A percentile compares a stretch with the other conserved stretches of the same genome.
Evolutionary conservation across 352 stramenopile genomes (phyloP).

Genomic region (Phytophthora melonis): DNA sequence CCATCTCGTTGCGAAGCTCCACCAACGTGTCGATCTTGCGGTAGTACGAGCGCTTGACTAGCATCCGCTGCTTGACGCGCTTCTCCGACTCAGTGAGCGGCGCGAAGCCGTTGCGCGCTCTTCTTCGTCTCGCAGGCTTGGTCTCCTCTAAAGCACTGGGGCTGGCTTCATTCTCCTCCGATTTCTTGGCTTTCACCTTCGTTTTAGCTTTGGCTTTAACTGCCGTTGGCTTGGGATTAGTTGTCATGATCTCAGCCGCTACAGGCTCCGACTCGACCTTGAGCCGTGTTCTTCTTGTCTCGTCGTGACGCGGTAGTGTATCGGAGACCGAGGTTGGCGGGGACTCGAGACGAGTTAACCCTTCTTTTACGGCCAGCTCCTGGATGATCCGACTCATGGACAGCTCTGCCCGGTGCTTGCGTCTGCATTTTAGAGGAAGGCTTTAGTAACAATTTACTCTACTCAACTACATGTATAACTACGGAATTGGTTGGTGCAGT

Average conservation of each 20-base stretch:
- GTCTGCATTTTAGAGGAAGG: slow-evolving; percentile 25
- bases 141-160: background rate
- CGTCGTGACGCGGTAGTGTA: slow-evolving; percentile 4
- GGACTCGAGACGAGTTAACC: background rate
- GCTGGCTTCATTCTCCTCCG: slow-evolving; percentile 1
- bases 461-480: background rate
- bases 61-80: slow-evolving; percentile 70
- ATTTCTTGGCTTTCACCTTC: slow-evolving; percentile 10
- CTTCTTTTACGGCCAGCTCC: slow-evolving; percentile 34
- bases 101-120: slow-evolving; percentile 39
- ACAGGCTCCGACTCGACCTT: background rate
- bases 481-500: background rate
- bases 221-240: background rate
- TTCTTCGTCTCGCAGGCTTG: slow-evolving; percentile 20
- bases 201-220: slow-evolving; percentile 2
- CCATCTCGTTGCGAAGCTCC: slow-evolving; percentile 57
- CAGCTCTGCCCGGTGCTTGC: slow-evolving; percentile 41
- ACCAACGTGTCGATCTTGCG: slow-evolving; percentile 79
- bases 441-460: slow-evolving; percentile 20
- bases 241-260: background rate
- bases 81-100: slow-evolving; percentile 67
- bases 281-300: background rate
- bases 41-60: slow-evolving; percentile 81
- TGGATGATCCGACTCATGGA: slow-evolving; percentile 66
- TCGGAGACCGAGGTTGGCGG: slow-evolving; percentile 1